A percentile compares a stretch with the other conserved stretches of the same genome.
phyloP scores from a whole-genome alignment of 305 asterid genomes.

The Fraxinus floribunda region DNA sequence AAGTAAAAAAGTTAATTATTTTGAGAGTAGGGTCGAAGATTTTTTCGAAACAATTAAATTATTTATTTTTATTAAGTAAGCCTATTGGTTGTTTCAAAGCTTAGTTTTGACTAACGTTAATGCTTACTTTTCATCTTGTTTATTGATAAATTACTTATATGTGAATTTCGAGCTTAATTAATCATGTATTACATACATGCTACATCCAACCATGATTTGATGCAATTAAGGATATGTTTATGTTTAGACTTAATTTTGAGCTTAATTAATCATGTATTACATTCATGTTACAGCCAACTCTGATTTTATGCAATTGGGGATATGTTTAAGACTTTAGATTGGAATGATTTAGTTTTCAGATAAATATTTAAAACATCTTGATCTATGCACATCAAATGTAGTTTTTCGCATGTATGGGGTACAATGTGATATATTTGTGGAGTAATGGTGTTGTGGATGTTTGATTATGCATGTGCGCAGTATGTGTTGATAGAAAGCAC shows the following conservation, averaged over 20 bases:
- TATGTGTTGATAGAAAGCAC: background rate
- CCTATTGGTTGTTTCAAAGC: background rate
- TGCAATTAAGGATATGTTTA: background rate
- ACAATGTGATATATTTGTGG: background rate
- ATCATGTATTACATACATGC: background rate
- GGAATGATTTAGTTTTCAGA: background rate
- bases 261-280: background rate
- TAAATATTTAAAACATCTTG: background rate
- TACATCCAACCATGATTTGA: background rate
- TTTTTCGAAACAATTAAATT: background rate
- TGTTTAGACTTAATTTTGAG: background rate
- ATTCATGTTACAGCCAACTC: background rate
- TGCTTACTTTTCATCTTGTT: background rate
- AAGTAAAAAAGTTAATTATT: background rate
- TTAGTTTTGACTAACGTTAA: background rate
- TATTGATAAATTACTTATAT: background rate
- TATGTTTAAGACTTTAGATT: background rate
- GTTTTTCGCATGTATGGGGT: background rate
- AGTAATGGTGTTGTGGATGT: background rate
- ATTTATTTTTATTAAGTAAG: background rate
- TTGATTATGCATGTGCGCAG: background rate
- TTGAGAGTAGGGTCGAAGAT: background rate
- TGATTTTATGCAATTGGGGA: background rate
- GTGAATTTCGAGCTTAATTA: background rate
- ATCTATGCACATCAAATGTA: background rate